Base-by-base conservation (phyloP, 2,329 filamentous ascomycete genomes). In the Sclerotinia glacialis region DNA sequence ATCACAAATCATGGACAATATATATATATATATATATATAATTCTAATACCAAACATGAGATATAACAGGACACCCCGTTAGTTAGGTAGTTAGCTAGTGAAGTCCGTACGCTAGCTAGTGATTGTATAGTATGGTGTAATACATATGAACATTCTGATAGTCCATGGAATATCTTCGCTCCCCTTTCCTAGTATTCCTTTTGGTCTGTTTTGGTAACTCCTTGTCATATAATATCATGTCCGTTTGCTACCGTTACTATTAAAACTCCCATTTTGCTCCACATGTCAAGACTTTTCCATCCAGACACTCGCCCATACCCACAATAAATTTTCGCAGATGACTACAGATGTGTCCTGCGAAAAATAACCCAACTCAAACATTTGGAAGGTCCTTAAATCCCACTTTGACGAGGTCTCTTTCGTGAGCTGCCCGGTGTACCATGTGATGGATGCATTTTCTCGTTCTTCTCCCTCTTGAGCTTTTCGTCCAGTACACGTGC, bases 401-500 rank as follows among this genome's bases (percentile, higher is more conserved):
- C 70, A 54, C 65, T 59, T 28, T 67, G 60, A 26, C 85, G 80
- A 4, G 83, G 77, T 40, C 86, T 81, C 77, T 88, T 88, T 75
- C 85, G 83, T 9, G 77, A 81, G 74, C 83, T 85, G 71, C 79
- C 77, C 4, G 77, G 72, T 28, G 59, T 61, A 12, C 76, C 76
- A 5, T 67, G 64, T 8, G 84, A 82, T 64, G 86, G 83, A 62
- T 76, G 72, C 65, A 73, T 63, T 66, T 87, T 87, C 61, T 86
- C 83, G 78, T 80, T 84, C 73, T 81, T 82, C 74, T 88, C 86
- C 71, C 85, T 80, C 81, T 85, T 86, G 80, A 88, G 83, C 78
- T 88, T 88, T 75, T 88, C 83, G 79, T 88, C 85, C 76, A 88
- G 78, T 26, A 89, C 85, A 68, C 85, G 85, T 21, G 85, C 85